These are phyloP conservation scores for Usnea hakonensis DNA, from an alignment of 495 filamentous ascomycete species.

Conservation along the genomic window DNA sequence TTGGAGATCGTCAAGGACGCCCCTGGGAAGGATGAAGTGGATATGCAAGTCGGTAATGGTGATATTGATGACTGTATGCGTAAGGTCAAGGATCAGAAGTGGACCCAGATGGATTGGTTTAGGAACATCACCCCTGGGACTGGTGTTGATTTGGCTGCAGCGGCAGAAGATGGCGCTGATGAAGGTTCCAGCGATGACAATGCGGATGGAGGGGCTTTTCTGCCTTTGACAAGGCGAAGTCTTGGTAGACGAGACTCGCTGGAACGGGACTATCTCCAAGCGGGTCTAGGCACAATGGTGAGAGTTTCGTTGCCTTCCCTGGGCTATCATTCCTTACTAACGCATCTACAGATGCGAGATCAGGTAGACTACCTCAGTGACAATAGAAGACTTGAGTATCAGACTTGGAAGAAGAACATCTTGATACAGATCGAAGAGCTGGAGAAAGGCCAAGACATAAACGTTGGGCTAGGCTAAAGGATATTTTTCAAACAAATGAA, in stretches of 20 bases:
- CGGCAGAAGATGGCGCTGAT: conserved; percentile 30
- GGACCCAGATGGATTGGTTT: conserved; percentile 66
- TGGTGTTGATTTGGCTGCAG: conserved; percentile 26
- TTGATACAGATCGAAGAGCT: conserved; percentile 48
- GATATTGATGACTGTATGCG: conserved; percentile 55
- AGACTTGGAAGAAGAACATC: conserved; percentile 64
- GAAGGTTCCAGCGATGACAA: neutral
- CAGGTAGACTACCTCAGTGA: conserved; percentile 73
- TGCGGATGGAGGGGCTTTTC: conserved; percentile 5
- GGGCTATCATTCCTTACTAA: neutral
- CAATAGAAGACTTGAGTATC: conserved; percentile 56
- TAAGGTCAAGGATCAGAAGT: conserved; percentile 48
- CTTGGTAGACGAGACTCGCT: neutral
- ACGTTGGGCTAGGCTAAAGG: conserved; percentile 7
- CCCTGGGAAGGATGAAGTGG: conserved; percentile 29
- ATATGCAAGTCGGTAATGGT: conserved; percentile 34
- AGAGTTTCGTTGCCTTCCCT: neutral
- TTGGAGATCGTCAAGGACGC: conserved; percentile 32
- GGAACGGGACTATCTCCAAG: conserved; percentile 32
- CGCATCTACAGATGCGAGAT: conserved; percentile 53
- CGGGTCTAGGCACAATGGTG: conserved; percentile 62
- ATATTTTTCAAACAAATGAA: neutral
- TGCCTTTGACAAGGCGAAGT: neutral
- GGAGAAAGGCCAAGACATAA: conserved; percentile 23
- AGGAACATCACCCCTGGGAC: conserved; percentile 43